Evolutionary conservation across 768 basidiomycete genomes (phyloP).

Genomic region (Lactifluus subvellereus): DNA sequence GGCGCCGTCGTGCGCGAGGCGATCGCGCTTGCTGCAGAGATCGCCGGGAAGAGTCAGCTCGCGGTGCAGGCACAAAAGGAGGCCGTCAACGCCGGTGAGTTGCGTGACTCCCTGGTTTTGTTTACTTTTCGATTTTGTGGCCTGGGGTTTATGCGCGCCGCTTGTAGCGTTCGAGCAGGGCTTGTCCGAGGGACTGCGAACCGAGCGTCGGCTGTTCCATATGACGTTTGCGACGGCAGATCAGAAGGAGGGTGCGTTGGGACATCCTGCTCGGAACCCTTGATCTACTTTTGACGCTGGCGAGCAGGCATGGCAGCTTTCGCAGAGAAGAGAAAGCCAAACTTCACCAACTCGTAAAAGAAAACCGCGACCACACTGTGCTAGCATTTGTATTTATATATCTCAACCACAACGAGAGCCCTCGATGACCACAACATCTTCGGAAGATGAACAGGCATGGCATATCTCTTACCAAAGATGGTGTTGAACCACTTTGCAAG

Average conservation of each 20-base stretch:
- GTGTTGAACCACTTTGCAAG: no score
- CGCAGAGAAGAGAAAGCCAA: conserved; percentile 84
- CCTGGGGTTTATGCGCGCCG: background rate
- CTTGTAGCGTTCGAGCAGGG: conserved; percentile 70
- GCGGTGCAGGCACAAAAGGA: conserved; percentile 89
- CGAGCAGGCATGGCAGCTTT: conserved; percentile 87
- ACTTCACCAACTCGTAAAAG: conserved; percentile 58
- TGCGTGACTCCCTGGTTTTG: no score
- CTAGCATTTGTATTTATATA: background rate
- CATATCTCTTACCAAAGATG: no score
- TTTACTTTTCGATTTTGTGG: no score
- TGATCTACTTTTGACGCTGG: conserved; percentile 9
- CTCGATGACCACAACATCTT: no score
- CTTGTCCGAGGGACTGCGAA: conserved; percentile 75
- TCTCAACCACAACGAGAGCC: no score
- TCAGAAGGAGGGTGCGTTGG: conserved; percentile 82
- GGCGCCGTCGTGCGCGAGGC: conserved; percentile 85
- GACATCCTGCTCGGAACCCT: background rate
- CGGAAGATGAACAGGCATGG: no score
- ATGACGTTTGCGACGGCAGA: conserved; percentile 88
- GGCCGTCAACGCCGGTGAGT: conserved; percentile 78
- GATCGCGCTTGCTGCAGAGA: conserved; percentile 66
- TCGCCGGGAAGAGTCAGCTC: conserved; percentile 77
- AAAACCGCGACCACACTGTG: background rate
- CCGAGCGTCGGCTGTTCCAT: conserved; percentile 89